Evolutionary conservation across 169 alveolate genomes (phyloP), one percentile per base, ranked within the genome.

Genomic region (Cryptosporidium felis): DNA sequence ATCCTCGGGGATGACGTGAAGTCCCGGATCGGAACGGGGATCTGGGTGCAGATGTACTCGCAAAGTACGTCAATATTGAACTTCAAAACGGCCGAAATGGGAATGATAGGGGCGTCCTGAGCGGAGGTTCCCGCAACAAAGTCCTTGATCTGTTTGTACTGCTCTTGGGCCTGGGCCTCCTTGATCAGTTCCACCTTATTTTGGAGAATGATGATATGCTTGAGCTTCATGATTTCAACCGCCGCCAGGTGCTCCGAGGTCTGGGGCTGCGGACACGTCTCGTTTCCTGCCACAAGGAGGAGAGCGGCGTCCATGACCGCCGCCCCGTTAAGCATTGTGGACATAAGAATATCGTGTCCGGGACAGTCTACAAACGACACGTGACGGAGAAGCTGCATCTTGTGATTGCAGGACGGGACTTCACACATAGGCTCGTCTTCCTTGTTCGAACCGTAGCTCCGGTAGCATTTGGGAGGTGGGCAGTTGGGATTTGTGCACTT

Each of bases 211-310:
- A 98, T 94, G 62, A 98, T 95, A 91, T 97, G 97, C 89, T 97
- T 95, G 38, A 98, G 92, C 85, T 97, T 95, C 99, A 98, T 97
- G 90, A 97, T 98, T 89, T 98, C 99, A 30, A 98, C 97, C 9
- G 99, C 99, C 30, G 99, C 99, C 56, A 98, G 91, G 89, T 98
- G 99, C 82, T 98, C 99, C n/a, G 97, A 91, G n/a, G 99, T 98
- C 89, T 98, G 98, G 14, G 99, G 99, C 88, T 97, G 97, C 14
- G 99, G 99, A 80, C 99, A 97, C 4, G 98, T 58, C 80, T 93
- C 97, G 88, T 96, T 97, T 10, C 98, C 98, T 9, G 99, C 99
- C 6, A 98, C 94, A 40, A 98, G 90, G 58, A 98, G 89, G 23
- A 97, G 89, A 5, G 99, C 99, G 34, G 99, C 99, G 90, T 98